Evolutionary conservation across 345 rosid genomes (phyloP), one percentile per base, ranked within the genome.

Genomic region (Leavenworthia alabamica): DNA sequence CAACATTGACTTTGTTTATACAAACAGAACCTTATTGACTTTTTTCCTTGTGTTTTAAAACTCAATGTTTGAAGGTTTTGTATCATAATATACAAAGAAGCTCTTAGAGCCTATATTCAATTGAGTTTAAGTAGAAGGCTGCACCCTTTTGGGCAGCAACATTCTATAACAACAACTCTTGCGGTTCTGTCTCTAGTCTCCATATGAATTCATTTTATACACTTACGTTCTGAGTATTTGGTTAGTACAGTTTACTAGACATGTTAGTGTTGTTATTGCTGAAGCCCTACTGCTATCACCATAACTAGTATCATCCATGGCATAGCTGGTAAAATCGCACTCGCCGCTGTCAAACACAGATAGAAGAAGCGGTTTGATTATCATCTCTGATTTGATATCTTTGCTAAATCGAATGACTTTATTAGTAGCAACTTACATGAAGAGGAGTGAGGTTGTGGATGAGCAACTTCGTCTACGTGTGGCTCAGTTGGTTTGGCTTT

Each of bases 381-480:
- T 32, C 14, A 11, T 53, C 35, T 43, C 8, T 14, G 50, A 48
- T 39, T 37, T n/a, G n/a, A 19, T 4, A 9, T 33, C 12, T 66
- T 66, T 43, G 46, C 46, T 57, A 46, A 17, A 19, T 8, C 36
- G 19, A 32, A 13, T 23, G 16, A 46, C 56, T 46, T 43, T 47
- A 51, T 39, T 27, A 71, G 14, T 55, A 58, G 37, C 13, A 58
- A 82, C 96, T 86, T 70, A 89, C 96, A 78, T 63, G 83, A 78
- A 66, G 75, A 72, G 6, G 75, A 67, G 42, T 81, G 82, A 36
- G 78, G 82, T 23, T 86, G 73, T 56, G 73, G 62, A 17, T 74
- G 23, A 0, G 75, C 73, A 27, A 8, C 57, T 41, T 59, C 35
- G 13, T 71, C 57, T 15, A 79, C 48, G 51, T 59, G 72, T 27